phyloP scores from a whole-genome alignment of 352 stramenopile genomes.

The Pythium diclinum region DNA sequence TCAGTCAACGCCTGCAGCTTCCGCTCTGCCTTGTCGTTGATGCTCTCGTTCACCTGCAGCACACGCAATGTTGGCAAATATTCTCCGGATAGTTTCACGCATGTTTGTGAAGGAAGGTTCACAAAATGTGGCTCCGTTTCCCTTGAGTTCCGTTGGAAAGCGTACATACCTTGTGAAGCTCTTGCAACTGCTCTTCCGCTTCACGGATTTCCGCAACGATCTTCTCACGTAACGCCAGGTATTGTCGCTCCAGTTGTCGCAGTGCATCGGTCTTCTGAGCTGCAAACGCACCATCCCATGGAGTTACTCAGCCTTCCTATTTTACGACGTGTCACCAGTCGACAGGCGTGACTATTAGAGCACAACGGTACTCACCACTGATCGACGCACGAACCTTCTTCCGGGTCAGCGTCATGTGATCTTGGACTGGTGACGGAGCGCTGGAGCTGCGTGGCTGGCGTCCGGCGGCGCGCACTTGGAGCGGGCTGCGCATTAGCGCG shows the following conservation, averaged over 20 bases:
- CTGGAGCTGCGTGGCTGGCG: background rate
- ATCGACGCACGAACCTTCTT: constrained; percentile 26
- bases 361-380: constrained; percentile 8
- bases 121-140: background rate
- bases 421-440: constrained; percentile 18
- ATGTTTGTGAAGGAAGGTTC: background rate
- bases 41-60: constrained; percentile 28
- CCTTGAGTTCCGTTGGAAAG: constrained; percentile 12
- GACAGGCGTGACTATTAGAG: background rate
- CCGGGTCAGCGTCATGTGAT: constrained; percentile 12
- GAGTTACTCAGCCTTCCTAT: background rate
- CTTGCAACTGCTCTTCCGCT: constrained; percentile 25
- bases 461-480: constrained; percentile 7
- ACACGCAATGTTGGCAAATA: background rate
- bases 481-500: constrained; percentile 10
- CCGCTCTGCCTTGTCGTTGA: constrained; percentile 28
- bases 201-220: constrained; percentile 27
- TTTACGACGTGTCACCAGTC: background rate
- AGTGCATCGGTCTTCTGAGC: constrained; percentile 26
- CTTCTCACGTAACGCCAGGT: constrained; percentile 28
- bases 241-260: constrained; percentile 27
- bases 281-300: constrained; percentile 21
- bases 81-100: background rate
- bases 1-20: constrained; percentile 25
- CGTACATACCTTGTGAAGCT: constrained; percentile 27